phyloP scores from a whole-genome alignment of 371 early-diverging fungal genomes.

The Coemansia sp. region DNA sequence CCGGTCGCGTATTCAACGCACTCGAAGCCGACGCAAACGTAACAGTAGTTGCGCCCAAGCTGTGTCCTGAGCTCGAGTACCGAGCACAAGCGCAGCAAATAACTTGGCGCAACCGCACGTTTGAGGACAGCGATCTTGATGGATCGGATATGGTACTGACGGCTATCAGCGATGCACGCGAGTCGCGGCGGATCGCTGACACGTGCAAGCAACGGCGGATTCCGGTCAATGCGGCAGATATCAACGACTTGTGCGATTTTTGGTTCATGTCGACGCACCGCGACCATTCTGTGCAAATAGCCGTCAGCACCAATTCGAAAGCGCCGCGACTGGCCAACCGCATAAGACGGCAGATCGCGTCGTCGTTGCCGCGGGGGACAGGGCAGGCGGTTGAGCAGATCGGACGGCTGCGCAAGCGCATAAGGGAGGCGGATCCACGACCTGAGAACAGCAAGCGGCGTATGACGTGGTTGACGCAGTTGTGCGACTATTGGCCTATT shows the following conservation, averaged over 20 bases:
- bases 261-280: conserved; percentile 87
- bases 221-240: conserved; percentile 91
- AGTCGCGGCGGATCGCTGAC: conserved; percentile 66
- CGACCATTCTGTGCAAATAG: conserved; percentile 82
- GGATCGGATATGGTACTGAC: conserved; percentile 73
- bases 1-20: conserved; percentile 75
- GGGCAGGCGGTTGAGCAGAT: conserved; percentile 73
- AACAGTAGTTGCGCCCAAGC: conserved; percentile 68
- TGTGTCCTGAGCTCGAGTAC: conserved; percentile 65
- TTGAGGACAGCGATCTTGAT: conserved; percentile 54
- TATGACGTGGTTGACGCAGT: conserved; percentile 78
- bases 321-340: conserved; percentile 85
- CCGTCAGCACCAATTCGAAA: conserved; percentile 87
- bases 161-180: conserved; percentile 75
- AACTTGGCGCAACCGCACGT: conserved; percentile 61
- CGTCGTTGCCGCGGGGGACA: conserved; percentile 64
- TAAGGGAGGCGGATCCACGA: conserved; percentile 69
- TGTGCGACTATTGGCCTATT: conserved; percentile 73
- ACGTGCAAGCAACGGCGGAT: conserved; percentile 67
- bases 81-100: conserved; percentile 65
- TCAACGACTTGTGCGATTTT: conserved; percentile 87
- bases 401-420: conserved; percentile 65
- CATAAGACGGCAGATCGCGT: conserved; percentile 66
- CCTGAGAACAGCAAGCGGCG: conserved; percentile 65
- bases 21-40: conserved; percentile 80